Base-by-base conservation (phyloP, 169 alveolate species). In the Blepharisma undulans region DNA sequence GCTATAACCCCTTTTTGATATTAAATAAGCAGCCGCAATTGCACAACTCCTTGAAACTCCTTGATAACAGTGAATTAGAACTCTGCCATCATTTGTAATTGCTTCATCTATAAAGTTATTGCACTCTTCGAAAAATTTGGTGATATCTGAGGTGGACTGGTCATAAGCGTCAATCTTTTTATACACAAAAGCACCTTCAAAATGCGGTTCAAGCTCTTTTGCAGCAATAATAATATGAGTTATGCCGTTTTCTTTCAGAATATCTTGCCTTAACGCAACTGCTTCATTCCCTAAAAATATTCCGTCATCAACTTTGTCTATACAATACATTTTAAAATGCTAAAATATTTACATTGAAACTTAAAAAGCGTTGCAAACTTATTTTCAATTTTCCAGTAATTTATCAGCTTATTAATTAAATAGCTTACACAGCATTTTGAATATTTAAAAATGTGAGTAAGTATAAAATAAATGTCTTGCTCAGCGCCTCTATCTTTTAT, bases 11-110 rank as follows among this genome's bases (percentile, higher is more conserved):
- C 66, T 74, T 74, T 74, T 74, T 74, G 36, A 82, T 72, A 92
- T 92, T 78, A 92, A 76, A 80, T 89, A 92, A 84, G 95, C 95
- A 1, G 85, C 66, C 36, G 84, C 36, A 48, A 89, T 71, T 0
- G 95, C 71, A 34, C 84, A 33, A 59, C 92, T 87, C 36, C 95
- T 87, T n/a, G 95, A 92, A 25, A 92, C 85, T 14, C 95, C 95
- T 29, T 92, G 93, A 33, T 87, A 60, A 36, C 95, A 92, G 86
- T 92, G 95, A 72, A 92, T 88, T 74, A 89, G 78, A 12, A 92
- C 90, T 61, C 87, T 89, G 59, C 92, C 93, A n/a, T 30, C 61
- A 71, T 92, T 81, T 92, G 76, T 25, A 32, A 92, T 10, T 7
- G 94, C 94, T 72, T 87, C 76, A 92, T 87, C 66, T 59, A 92